These are phyloP conservation scores for Calonectria leucothoes DNA, from an alignment of 2,329 filamentous ascomycete species.

Conservation along the genomic window DNA sequence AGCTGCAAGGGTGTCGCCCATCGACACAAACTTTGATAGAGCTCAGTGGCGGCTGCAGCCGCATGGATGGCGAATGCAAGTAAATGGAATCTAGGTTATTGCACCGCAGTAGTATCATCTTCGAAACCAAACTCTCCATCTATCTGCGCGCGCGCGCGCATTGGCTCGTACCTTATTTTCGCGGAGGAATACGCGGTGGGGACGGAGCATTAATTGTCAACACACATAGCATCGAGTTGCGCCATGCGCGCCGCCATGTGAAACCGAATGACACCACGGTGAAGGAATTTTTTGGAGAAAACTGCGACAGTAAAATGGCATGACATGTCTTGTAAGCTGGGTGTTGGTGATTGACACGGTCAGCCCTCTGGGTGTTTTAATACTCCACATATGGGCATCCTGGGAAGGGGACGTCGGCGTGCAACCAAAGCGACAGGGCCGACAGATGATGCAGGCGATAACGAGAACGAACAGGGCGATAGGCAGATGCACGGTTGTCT, in stretches of 20 bases:
- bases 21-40: too few relatives aligned
- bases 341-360: background rate
- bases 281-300: background rate
- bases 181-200: background rate
- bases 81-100: background rate
- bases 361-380: background rate
- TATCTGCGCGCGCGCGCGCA: background rate
- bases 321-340: background rate
- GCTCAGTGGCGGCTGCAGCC: conserved; percentile 1
- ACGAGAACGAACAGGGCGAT: background rate
- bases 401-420: background rate
- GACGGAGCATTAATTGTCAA: background rate
- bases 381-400: background rate
- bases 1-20: background rate
- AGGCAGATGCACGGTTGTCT: background rate
- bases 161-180: background rate
- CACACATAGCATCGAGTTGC: background rate
- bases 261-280: background rate
- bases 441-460: too few relatives aligned
- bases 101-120: background rate
- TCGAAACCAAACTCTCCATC: background rate
- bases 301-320: background rate
- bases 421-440: background rate
- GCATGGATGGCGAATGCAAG: background rate
- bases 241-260: background rate